Evolutionary conservation across 495 filamentous ascomycete species (phyloP).

Genomic region (Physcia stellaris): DNA sequence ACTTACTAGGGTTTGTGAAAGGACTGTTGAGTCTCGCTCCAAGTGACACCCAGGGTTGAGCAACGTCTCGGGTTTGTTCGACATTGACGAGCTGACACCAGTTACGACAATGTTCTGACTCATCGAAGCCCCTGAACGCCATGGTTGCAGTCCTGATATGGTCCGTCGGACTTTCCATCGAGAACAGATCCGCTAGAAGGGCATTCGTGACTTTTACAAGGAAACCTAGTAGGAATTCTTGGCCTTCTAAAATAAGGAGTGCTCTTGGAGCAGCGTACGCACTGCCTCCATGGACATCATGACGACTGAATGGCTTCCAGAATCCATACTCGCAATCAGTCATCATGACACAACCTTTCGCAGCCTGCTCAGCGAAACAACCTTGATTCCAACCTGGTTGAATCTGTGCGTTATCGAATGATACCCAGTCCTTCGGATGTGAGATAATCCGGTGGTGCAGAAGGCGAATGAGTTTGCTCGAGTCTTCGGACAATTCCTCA

Average conservation of each 20-base stretch:
- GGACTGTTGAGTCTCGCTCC: neutral
- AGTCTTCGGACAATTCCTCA: neutral
- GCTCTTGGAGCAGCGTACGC: slow-evolving; percentile 7
- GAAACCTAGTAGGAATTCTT: slow-evolving; percentile 2
- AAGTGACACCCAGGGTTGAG: neutral
- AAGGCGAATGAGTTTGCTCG: slow-evolving; percentile 3
- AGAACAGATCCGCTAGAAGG: neutral
- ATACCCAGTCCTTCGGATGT: neutral
- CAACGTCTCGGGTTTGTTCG: neutral
- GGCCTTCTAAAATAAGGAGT: slow-evolving; percentile 6
- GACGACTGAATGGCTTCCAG: neutral
- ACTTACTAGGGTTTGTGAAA: slow-evolving; percentile 8
- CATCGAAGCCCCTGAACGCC: neutral
- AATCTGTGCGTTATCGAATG: neutral
- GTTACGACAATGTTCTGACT: neutral
- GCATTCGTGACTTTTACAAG: neutral
- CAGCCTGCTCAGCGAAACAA: neutral
- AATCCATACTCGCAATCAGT: neutral
- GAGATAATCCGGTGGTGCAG: slow-evolving; percentile 1
- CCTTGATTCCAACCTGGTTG: neutral
- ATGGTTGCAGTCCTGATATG: neutral
- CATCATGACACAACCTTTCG: neutral
- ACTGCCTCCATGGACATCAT: slow-evolving; percentile 1
- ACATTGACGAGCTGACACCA: neutral
- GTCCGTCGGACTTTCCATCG: neutral